Conservation (phyloP, 1,284 basidiomycete species). For the Trametes polyzona region DNA sequence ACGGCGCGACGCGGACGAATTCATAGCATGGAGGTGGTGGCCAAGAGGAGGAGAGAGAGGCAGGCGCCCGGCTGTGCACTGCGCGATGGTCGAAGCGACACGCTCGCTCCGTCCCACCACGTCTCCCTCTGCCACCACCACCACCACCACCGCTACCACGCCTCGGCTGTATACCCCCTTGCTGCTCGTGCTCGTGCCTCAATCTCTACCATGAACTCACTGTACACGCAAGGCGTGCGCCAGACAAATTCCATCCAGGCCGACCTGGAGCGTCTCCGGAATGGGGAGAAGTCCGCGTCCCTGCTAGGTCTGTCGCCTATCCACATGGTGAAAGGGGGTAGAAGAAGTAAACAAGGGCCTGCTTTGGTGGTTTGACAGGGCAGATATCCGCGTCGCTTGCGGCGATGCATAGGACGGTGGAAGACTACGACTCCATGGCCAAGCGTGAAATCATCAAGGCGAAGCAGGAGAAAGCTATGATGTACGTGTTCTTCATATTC, state of each 20-base stretch:
- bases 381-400: constrained; percentile 93
- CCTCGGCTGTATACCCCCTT: constrained; percentile 4
- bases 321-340: not conserved
- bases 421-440: constrained; percentile 96
- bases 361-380: constrained; percentile 55
- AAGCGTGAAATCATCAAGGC: constrained; percentile 92
- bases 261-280: constrained; percentile 81
- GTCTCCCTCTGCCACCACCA: not conserved
- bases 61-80: constrained; percentile 12
- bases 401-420: constrained; percentile 90
- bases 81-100: constrained; percentile 6
- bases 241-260: constrained; percentile 89
- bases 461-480: constrained; percentile 92
- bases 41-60: not conserved
- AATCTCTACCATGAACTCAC: constrained; percentile 75
- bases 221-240: constrained; percentile 91
- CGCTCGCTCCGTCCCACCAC: constrained; percentile 4
- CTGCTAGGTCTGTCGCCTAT: constrained; percentile 71
- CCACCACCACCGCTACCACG: not conserved
- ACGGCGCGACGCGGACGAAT: not conserved
- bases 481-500: constrained; percentile 54
- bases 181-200: constrained; percentile 2
- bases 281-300: constrained; percentile 80
- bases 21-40: constrained; percentile 10
- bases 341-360: not conserved